Evolutionary conservation across 1,139 yeast species (phyloP).

Genomic region (Candida mesenterica): DNA sequence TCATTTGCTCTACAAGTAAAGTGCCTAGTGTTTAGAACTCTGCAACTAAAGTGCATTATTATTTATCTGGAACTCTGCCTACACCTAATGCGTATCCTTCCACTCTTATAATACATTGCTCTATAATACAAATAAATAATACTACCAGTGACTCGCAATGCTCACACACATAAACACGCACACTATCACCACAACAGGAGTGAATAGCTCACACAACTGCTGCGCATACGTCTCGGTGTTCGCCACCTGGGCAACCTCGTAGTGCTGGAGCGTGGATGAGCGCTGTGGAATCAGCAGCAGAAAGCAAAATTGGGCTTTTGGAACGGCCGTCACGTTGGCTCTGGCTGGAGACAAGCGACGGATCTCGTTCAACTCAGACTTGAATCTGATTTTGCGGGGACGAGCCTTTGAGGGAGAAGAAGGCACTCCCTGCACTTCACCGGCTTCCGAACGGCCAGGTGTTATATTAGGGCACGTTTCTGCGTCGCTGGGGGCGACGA

Average conservation of each 20-base stretch:
- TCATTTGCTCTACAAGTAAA: no score
- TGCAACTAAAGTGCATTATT: no score
- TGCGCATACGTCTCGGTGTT: not conserved
- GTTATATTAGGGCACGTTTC: no score
- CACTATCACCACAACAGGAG: not conserved
- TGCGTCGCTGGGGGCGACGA: no score
- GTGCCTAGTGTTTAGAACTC: no score
- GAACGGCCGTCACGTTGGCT: not conserved
- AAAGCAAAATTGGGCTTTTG: not conserved
- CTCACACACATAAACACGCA: not conserved
- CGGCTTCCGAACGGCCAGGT: no score
- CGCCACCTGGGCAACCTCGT: not conserved
- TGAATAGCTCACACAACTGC: not conserved
- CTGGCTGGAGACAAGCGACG: slow-evolving; percentile 1
- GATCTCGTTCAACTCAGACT: slow-evolving; percentile 2
- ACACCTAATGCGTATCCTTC: no score
- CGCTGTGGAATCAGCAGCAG: slow-evolving; percentile 2
- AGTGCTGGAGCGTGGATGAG: slow-evolving; percentile 1
- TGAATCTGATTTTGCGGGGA: slow-evolving; percentile 1
- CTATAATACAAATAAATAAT: not conserved
- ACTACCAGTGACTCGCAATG: not conserved
- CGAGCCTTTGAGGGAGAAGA: no score
- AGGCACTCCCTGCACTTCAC: no score
- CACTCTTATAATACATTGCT: not conserved
- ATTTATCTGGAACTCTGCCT: no score